These are phyloP conservation scores for Leishmania guyanensis DNA, from an alignment of 208 protist genomes.

Conservation along the genomic window DNA sequence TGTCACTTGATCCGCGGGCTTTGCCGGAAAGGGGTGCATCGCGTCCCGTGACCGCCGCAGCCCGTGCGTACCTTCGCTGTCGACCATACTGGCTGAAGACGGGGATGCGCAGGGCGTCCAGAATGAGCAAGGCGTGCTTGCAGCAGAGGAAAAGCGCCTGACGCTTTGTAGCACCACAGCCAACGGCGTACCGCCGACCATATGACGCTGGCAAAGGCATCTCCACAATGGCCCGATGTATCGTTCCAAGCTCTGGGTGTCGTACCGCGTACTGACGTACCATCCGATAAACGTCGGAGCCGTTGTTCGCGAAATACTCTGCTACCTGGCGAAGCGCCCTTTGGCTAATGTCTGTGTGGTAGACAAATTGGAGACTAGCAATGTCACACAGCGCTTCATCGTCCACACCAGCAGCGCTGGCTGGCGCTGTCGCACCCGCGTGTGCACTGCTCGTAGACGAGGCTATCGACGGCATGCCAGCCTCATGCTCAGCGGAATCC, in stretches of 20 bases:
- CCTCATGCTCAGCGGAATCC: background rate
- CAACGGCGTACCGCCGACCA: constrained; percentile 68
- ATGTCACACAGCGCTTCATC: constrained; percentile 84
- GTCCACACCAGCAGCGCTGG: constrained; percentile 12
- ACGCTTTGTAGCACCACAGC: constrained; percentile 59
- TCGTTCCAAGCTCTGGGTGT: constrained; percentile 37
- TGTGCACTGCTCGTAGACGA: background rate
- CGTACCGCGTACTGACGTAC: constrained; percentile 72
- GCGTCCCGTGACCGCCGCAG: constrained; percentile 31
- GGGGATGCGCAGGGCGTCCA: constrained; percentile 64
- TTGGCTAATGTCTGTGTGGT: constrained; percentile 53
- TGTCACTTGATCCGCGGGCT: constrained; percentile 25
- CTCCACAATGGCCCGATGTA: constrained; percentile 81
- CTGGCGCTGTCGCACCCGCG: background rate
- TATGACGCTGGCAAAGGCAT: constrained; percentile 59
- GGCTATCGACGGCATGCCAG: background rate
- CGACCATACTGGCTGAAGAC: constrained; percentile 41
- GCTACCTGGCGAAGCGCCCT: background rate
- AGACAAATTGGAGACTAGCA: constrained; percentile 44
- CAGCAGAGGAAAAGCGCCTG: constrained; percentile 57
- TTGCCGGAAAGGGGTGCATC: constrained; percentile 33
- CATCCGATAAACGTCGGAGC: constrained; percentile 56
- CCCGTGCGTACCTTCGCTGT: constrained; percentile 49
- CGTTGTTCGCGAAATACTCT: constrained; percentile 41
- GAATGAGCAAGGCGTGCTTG: constrained; percentile 54